phyloP scores from a whole-genome alignment of 371 early-diverging fungal species.

The Mucor irregularis region DNA sequence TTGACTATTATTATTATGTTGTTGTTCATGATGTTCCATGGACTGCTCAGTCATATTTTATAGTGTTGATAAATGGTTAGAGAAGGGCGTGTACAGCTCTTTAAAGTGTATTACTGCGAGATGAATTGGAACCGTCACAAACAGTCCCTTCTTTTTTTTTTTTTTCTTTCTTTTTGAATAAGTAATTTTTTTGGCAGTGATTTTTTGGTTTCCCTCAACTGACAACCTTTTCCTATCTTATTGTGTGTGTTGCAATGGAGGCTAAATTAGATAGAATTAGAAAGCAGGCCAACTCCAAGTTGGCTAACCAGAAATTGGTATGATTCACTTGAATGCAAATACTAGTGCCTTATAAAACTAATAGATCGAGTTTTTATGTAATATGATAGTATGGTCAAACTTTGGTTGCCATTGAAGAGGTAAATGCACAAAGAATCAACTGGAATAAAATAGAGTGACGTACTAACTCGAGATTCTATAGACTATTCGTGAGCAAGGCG shows the following conservation, averaged over 20 bases:
- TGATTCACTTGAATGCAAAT: too few relatives aligned
- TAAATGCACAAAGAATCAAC: slow-evolving; percentile 15
- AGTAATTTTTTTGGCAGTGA: not conserved
- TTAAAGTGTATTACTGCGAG: too few relatives aligned
- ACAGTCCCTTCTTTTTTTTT: slow-evolving; percentile 23
- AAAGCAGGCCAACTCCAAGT: slow-evolving; percentile 74
- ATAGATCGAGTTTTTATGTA: not conserved
- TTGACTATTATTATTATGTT: not conserved
- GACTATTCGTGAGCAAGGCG: slow-evolving; percentile 78
- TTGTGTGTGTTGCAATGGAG: slow-evolving; percentile 55
- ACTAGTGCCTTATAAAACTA: too few relatives aligned
- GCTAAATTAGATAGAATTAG: slow-evolving; percentile 53
- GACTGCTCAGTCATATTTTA: not conserved
- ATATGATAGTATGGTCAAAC: slow-evolving; percentile 65
- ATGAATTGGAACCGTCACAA: slow-evolving; percentile 20
- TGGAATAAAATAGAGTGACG: not conserved
- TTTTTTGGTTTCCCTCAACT: not conserved
- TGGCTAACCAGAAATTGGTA: slow-evolving; percentile 82
- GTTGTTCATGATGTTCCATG: not conserved
- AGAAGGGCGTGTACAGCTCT: too few relatives aligned
- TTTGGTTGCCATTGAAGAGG: slow-evolving; percentile 87
- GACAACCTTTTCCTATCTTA: too few relatives aligned
- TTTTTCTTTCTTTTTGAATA: not conserved
- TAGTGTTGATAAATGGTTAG: too few relatives aligned
- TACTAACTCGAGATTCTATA: slow-evolving; percentile 20